Base-by-base conservation (phyloP, 106 monocot species). In the Phalaenopsis aphrodite region DNA sequence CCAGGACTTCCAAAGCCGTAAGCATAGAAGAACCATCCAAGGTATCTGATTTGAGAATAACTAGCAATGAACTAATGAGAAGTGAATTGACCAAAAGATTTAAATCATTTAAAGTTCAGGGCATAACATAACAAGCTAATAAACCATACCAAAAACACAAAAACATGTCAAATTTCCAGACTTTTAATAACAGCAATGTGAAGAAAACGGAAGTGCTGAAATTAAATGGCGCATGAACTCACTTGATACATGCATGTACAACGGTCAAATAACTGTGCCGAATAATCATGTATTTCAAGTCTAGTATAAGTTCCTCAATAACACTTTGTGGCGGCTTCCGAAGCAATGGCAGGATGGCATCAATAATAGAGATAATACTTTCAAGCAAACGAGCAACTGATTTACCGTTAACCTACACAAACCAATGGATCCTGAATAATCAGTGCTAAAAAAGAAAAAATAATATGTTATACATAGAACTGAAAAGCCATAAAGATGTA, bases 171-270 rank as follows among this genome's bases (percentile, higher is more conserved):
- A 45, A 12, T 69, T 69, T 14, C 69, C 69, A 74, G 18, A 43
- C 0, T 74, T 43, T 1, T 3, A 45, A 37, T 17, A 74, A 74
- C 45, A 45, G 6, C 0, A 42, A 41, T 39, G 10, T 42, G 6
- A 73, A 73, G 42, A 73, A 73, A 73, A 73, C 19, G 3, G 46
- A 23, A 75, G 75, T 73, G 42, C 2, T 47, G 18, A 75, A 48
- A 46, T 75, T 9, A 0, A 8, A 45, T 30, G 47, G 24, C 24
- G 11, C 47, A 4, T 23, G 24, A 75, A 5, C 76, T 76, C 49
- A 99, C 99, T 83, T 99, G 86, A 99, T 93, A 82, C 95, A 93
- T 80, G 99, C 87, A 88, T 95, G 99, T 30, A 99, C 99, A 81
- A 99, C 99, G 10, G 93, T 91, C 83, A 95, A 66, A 79, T 87